A percentile compares a stretch with the other conserved stretches of the same genome.
These are phyloP conservation scores for Chaetomiaceae sp. DNA, from an alignment of 2,329 filamentous ascomycete genomes.

Conservation along the genomic window DNA sequence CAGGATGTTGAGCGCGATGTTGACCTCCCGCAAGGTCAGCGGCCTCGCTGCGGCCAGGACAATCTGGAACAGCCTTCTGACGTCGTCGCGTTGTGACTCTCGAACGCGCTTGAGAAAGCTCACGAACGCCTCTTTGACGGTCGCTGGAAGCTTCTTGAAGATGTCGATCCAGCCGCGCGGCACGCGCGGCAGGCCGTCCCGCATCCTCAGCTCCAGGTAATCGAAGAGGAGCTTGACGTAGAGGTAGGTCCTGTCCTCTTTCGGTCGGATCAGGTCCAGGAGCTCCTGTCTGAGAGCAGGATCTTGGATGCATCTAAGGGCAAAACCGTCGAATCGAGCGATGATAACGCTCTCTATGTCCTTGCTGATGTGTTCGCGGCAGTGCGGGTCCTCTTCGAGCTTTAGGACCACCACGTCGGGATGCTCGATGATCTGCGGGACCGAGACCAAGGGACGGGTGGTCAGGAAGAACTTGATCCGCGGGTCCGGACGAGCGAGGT, in stretches of 20 bases:
- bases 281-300: constrained; percentile 12
- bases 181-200: constrained; percentile 17
- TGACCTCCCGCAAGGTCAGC: constrained; percentile 18
- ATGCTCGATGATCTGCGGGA: not conserved
- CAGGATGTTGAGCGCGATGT: constrained; percentile 21
- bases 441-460: constrained; percentile 10
- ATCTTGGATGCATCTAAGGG: constrained; percentile 17
- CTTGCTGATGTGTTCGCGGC: constrained; percentile 16
- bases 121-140: constrained; percentile 19
- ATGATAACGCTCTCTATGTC: constrained; percentile 20
- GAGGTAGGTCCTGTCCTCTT: constrained; percentile 19
- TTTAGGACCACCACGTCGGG: constrained; percentile 1
- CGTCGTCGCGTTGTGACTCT: constrained; percentile 16
- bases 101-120: constrained; percentile 17
- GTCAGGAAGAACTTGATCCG: constrained; percentile 21
- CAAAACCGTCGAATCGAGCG: constrained; percentile 19
- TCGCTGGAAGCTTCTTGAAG: constrained; percentile 19
- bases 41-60: constrained; percentile 18
- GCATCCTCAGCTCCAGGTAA: constrained; percentile 14
- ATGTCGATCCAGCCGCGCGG: constrained; percentile 18
- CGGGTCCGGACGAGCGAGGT: constrained; percentile 7
- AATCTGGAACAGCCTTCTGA: constrained; percentile 18
- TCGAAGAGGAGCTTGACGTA: constrained; percentile 23
- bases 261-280: constrained; percentile 11
- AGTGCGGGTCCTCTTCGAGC: constrained; percentile 18